Conservation (phyloP, 2,329 filamentous ascomycete species). For the Microcera coccophila region DNA sequence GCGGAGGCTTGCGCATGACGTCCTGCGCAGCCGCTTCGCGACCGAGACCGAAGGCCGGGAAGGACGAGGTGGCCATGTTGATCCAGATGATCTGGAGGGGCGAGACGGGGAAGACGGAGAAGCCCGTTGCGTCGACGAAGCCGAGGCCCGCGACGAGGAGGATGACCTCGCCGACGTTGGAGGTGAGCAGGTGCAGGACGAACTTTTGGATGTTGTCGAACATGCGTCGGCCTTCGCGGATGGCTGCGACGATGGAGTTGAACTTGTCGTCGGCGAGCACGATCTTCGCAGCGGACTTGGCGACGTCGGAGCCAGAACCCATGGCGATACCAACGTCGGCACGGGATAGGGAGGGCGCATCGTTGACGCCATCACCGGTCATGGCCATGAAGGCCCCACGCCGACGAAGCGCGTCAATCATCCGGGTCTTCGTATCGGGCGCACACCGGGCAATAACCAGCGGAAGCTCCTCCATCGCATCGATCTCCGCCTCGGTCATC, state of each 20-base stretch:
- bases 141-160: slow-evolving; percentile 75
- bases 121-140: slow-evolving; percentile 67
- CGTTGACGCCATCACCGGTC: slow-evolving; percentile 87
- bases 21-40: slow-evolving; percentile 72
- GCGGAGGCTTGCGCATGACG: slow-evolving; percentile 76
- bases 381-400: slow-evolving; percentile 75
- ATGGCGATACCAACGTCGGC: slow-evolving; percentile 87
- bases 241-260: slow-evolving; percentile 77
- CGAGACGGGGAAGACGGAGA: slow-evolving; percentile 81
- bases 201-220: slow-evolving; percentile 91
- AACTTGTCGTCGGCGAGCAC: slow-evolving; percentile 87
- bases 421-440: slow-evolving; percentile 81
- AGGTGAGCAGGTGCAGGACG: slow-evolving; percentile 71
- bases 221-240: slow-evolving; percentile 78
- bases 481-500: slow-evolving; percentile 70
- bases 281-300: slow-evolving; percentile 77
- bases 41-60: slow-evolving; percentile 84
- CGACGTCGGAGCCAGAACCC: slow-evolving; percentile 84
- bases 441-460: slow-evolving; percentile 81
- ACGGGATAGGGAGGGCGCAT: slow-evolving; percentile 74
- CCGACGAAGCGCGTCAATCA: slow-evolving; percentile 83
- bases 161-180: slow-evolving; percentile 81
- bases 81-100: slow-evolving; percentile 90
- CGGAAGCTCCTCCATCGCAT: slow-evolving; percentile 69
- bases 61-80: slow-evolving; percentile 85